A percentile compares a stretch with the other conserved stretches of the same genome.
Evolutionary conservation across 192 early-diverging fungal genomes (phyloP).

Genomic region (Coemansia umbellata): DNA sequence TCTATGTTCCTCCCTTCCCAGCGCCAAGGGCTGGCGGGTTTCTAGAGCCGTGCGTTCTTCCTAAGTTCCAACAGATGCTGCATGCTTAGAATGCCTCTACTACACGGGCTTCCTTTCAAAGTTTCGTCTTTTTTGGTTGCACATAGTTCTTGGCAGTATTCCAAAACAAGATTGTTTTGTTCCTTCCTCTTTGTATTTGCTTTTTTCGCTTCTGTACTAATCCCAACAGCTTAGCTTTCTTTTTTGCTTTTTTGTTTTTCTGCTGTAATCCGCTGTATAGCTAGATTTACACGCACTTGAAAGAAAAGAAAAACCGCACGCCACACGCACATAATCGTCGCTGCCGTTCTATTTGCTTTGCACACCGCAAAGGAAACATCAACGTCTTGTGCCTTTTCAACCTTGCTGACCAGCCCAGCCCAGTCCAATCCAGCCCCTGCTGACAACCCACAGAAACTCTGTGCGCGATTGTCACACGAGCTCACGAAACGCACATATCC

Average conservation of each 20-base stretch:
- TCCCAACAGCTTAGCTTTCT: not conserved
- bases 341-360: not conserved
- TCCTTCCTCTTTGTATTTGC: not conserved
- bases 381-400: not conserved
- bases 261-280: not conserved
- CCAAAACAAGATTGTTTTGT: not conserved
- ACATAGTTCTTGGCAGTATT: not conserved
- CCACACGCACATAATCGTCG: not conserved
- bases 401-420: conserved; percentile 1
- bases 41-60: too few species aligned
- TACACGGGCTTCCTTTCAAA: not conserved
- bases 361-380: not conserved
- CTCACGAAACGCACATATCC: not conserved
- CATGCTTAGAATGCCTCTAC: not conserved
- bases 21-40: too few species aligned
- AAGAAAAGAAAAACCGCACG: too few species aligned
- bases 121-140: not conserved
- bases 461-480: not conserved
- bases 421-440: too few species aligned
- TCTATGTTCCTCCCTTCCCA: not conserved
- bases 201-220: not conserved
- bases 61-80: too few species aligned
- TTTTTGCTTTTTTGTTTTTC: not conserved
- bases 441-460: not conserved
- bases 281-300: not conserved